Base-by-base conservation (phyloP, 176 grass and related monocot genomes). In the Otatea glauca region DNA sequence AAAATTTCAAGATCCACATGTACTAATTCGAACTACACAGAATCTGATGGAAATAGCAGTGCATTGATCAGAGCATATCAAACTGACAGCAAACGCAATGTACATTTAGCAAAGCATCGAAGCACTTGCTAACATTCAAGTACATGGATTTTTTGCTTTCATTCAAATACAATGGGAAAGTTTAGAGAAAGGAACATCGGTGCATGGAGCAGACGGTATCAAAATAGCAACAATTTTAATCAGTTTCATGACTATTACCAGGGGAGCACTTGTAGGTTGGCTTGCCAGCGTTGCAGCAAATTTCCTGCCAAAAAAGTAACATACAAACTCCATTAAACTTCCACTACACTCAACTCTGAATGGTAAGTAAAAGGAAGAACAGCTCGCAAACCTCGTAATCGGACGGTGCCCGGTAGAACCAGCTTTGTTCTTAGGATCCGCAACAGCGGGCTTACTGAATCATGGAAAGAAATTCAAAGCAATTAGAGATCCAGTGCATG, bases 231-330 rank as follows among this genome's bases (percentile, higher is more conserved):
- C 13, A 48, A 34, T 49, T 60, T 69, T 9, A 81, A 18, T 70
- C 17, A 55, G 17, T 24, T 53, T 55, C 6, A 24, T 49, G 87
- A 75, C 5, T 61, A 80, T 86, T 90, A 92, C 91, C 83, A 83
- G 71, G 25, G 77, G 78, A 80, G 56, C 77, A 75, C 35, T 49
- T 34, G 68, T 15, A 15, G 65, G 81, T 88, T 89, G 83, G 84
- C 21, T 89, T 70, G 84, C 81, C 23, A 88, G 34, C 2, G 84
- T 79, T 32, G 94, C 89, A 7, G 81, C 87, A 34, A 88, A 89
- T 88, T 88, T 91, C 84, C 94, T 86, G 62, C 16, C 17, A 76
- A 70, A 78, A 86, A 41, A 56, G 34, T 4, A 77, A 82, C 41
- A 54, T 10, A 65, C 3, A 48, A 54, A 42, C 47, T 72, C 83